Evolutionary conservation across 2,329 filamentous ascomycete species (phyloP).

Genomic region (Colletotrichum sublineola): DNA sequence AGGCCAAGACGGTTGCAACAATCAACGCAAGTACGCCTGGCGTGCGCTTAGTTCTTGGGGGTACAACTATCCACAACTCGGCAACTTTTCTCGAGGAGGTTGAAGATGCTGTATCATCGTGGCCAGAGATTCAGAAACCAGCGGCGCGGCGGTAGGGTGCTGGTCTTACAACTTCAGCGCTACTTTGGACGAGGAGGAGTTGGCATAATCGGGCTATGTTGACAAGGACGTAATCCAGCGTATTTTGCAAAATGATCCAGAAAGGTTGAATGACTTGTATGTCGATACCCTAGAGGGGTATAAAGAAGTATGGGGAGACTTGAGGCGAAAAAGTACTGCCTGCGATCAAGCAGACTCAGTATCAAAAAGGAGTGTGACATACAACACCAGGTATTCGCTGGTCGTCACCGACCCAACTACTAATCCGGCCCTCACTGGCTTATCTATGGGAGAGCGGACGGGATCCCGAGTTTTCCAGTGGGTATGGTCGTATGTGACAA

Average conservation of each 20-base stretch:
- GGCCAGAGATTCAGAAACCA: conserved; percentile 75
- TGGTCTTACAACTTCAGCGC: background rate
- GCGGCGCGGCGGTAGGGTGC: conserved; percentile 44
- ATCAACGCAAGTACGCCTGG: conserved; percentile 93
- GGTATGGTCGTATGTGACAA: background rate
- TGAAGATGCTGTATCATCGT: conserved; percentile 86
- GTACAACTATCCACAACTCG: conserved; percentile 90
- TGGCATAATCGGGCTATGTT: background rate
- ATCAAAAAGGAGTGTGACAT: background rate
- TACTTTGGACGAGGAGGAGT: background rate
- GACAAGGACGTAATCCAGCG: background rate
- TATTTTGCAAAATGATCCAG: background rate
- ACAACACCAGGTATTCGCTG: conserved; percentile 10
- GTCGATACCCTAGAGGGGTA: background rate
- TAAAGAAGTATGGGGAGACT: background rate
- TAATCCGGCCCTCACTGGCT: conserved; percentile 5
- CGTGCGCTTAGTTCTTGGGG: conserved; percentile 88
- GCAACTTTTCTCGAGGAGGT: conserved; percentile 91
- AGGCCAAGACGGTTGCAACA: conserved; percentile 95
- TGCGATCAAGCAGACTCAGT: background rate
- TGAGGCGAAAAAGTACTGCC: background rate
- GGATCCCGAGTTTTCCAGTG: conserved; percentile 4
- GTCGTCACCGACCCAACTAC: conserved; percentile 15
- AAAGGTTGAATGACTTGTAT: background rate
- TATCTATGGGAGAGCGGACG: conserved; percentile 12